Evolutionary conservation across 495 filamentous ascomycete species (phyloP).

Genomic region (Penicillium crystallinum): DNA sequence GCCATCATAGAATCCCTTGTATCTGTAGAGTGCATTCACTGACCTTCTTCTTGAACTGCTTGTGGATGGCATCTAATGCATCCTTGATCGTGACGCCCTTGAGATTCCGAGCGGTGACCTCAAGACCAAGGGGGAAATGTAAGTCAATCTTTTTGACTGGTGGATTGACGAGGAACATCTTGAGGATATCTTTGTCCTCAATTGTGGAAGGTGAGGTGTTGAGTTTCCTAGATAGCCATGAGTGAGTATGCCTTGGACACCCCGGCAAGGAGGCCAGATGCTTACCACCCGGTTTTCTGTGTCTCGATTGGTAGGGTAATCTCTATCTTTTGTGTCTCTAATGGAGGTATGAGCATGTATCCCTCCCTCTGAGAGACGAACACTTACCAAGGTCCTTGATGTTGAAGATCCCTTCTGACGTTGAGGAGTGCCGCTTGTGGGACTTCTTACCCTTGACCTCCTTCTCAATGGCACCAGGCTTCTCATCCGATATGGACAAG

Average conservation of each 20-base stretch:
- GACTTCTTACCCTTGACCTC: conserved; percentile 47
- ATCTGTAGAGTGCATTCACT: conserved; percentile 5
- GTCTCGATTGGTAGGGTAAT: conserved; percentile 80
- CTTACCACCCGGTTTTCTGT: conserved; percentile 85
- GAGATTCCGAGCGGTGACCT: conserved; percentile 81
- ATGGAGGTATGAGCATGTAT: conserved; percentile 4
- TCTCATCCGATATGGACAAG: conserved; percentile 63
- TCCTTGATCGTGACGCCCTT: conserved; percentile 96
- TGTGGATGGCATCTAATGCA: conserved; percentile 87
- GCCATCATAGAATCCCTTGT: background rate
- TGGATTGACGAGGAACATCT: conserved; percentile 71
- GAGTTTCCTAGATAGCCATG: conserved; percentile 60
- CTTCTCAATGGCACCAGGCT: conserved; percentile 29
- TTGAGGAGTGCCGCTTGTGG: conserved; percentile 64
- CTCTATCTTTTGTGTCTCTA: conserved; percentile 71
- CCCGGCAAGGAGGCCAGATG: conserved; percentile 4
- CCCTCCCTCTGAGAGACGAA: background rate
- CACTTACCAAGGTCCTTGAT: conserved; percentile 79
- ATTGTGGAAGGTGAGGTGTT: conserved; percentile 74
- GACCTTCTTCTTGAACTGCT: conserved; percentile 92
- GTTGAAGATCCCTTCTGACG: conserved; percentile 63
- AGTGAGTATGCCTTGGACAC: conserved; percentile 2
- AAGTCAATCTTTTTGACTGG: conserved; percentile 91
- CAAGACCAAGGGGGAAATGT: conserved; percentile 78
- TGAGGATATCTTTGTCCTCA: conserved; percentile 76